Evolutionary conservation across 2,329 filamentous ascomycete species (phyloP).

Genomic region (Sporothrix dimorphospora): DNA sequence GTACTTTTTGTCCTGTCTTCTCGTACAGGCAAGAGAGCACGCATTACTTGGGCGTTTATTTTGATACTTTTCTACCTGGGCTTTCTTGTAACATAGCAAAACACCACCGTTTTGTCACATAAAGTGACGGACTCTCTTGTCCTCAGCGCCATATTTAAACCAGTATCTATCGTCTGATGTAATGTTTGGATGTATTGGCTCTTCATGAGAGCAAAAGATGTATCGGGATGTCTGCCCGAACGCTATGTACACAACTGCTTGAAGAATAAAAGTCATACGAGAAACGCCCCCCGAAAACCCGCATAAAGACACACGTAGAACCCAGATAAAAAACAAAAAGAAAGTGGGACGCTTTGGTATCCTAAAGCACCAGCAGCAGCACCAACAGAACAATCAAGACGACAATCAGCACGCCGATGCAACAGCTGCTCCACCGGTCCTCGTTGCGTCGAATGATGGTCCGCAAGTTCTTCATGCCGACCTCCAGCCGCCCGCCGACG

Average conservation of each 20-base stretch:
- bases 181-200: not conserved
- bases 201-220: not conserved
- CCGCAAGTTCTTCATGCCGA: slow-evolving; percentile 82
- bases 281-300: not conserved
- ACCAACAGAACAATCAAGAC: slow-evolving; percentile 86
- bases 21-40: not conserved
- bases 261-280: not conserved
- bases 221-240: not conserved
- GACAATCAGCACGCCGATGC: slow-evolving; percentile 84
- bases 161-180: not conserved
- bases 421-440: slow-evolving; percentile 85
- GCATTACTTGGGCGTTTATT: slow-evolving; percentile 20
- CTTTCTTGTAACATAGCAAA: not conserved
- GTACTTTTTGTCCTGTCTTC: not conserved
- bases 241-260: not conserved
- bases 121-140: too few relatives aligned
- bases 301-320: not conserved
- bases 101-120: not conserved
- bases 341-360: not conserved
- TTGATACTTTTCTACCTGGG: not conserved
- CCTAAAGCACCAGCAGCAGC: slow-evolving; percentile 66
- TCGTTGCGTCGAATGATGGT: slow-evolving; percentile 88
- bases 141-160: too few relatives aligned
- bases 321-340: not conserved
- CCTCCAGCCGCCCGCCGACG: slow-evolving; percentile 82